Percentiles rank a stretch among this genome's conserved stretches.
Conservation (phyloP, 164 flowering plant genomes). For the Vitis cinerea region DNA sequence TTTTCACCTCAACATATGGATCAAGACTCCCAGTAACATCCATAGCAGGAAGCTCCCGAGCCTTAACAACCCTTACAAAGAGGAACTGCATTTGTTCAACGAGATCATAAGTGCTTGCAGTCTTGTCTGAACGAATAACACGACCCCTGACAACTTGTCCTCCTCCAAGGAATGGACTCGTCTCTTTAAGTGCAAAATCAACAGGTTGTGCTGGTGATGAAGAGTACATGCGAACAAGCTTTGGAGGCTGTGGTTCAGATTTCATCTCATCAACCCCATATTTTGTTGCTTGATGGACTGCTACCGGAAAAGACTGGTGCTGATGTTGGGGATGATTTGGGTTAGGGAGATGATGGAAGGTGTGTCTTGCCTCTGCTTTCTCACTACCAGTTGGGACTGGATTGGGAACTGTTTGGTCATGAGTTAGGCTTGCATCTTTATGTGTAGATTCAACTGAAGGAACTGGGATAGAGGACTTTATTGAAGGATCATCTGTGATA, state of each 20-base stretch:
- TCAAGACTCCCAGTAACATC: conserved; percentile 88
- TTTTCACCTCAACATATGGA: conserved; percentile 83
- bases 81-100: conserved; percentile 91
- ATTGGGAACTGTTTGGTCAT: conserved; percentile 13
- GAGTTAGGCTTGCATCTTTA: conserved; percentile 19
- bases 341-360: conserved; percentile 75
- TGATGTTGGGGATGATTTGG: conserved; percentile 28
- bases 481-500: conserved; percentile 61
- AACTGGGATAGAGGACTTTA: conserved; percentile 53
- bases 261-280: conserved; percentile 54
- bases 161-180: conserved; percentile 93
- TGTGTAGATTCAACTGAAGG: conserved; percentile 37
- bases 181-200: conserved; percentile 89
- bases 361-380: conserved; percentile 50
- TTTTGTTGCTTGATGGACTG: conserved; percentile 30
- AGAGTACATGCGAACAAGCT: conserved; percentile 64
- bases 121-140: conserved; percentile 63
- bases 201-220: conserved; percentile 63
- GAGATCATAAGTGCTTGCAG: conserved; percentile 81
- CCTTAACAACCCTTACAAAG: conserved; percentile 90
- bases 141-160: conserved; percentile 90
- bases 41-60: conserved; percentile 82
- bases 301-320: conserved; percentile 25
- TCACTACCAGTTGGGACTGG: conserved; percentile 12
- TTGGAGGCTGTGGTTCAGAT: conserved; percentile 55